These are phyloP conservation scores for Cubamyces lactineus DNA, from an alignment of 768 basidiomycete genomes.

Conservation along the genomic window DNA sequence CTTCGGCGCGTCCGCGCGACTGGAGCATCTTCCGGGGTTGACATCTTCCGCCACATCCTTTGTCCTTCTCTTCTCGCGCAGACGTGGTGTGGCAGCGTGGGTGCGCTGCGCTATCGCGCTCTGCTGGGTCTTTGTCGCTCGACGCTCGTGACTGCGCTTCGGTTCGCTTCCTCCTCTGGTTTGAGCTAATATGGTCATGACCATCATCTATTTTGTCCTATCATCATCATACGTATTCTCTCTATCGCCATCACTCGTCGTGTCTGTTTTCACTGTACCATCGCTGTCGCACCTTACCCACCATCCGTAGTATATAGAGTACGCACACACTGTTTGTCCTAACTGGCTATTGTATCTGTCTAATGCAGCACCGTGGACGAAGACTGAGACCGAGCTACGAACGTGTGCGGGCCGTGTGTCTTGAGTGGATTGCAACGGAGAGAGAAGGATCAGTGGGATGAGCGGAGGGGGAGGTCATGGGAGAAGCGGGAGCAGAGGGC, in stretches of 20 bases:
- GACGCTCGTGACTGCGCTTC: not conserved
- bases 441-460: not conserved
- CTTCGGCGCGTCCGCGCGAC: slow-evolving; percentile 1
- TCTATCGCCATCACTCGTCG: not conserved
- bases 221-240: slow-evolving; percentile 1
- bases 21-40: slow-evolving; percentile 9
- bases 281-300: slow-evolving; percentile 25
- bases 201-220: not conserved
- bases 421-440: not conserved
- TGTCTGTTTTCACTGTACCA: slow-evolving; percentile 18
- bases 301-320: slow-evolving; percentile 25
- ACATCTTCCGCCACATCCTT: slow-evolving; percentile 8
- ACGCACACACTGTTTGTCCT: slow-evolving; percentile 19
- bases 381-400: not conserved
- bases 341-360: slow-evolving; percentile 18
- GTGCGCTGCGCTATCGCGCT: slow-evolving; percentile 10
- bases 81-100: slow-evolving; percentile 13
- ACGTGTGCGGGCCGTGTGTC: not conserved
- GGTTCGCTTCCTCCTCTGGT: slow-evolving; percentile 2
- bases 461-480: slow-evolving; percentile 10
- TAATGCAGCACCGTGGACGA: slow-evolving; percentile 14
- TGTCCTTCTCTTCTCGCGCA: slow-evolving; percentile 4
- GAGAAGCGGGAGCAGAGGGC: not conserved
- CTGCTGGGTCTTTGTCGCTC: not conserved
- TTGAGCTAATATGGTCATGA: too few relatives aligned